Evolutionary conservation across 805 yeast species (phyloP).

Genomic region (Ogataea nitratoaversa): DNA sequence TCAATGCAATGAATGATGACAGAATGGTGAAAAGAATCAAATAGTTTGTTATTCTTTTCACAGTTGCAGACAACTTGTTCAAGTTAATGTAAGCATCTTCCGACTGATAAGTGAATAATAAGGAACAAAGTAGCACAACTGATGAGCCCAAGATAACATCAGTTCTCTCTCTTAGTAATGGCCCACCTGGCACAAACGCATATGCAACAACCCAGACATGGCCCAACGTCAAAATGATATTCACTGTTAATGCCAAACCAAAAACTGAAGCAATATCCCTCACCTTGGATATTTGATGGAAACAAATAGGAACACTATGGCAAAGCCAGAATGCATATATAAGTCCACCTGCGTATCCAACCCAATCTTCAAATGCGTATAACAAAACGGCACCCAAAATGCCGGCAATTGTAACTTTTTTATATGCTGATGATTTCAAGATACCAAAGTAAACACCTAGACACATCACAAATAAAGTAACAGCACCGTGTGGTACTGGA

Average conservation of each 20-base stretch:
- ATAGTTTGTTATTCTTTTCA: conserved; percentile 21
- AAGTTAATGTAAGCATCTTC: conserved; percentile 2
- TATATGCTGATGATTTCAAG: conserved; percentile 28
- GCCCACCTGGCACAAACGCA: conserved; percentile 97
- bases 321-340: conserved; percentile 56
- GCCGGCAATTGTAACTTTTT: conserved; percentile 32
- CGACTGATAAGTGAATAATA: conserved; percentile 34
- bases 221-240: conserved; percentile 59
- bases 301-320: conserved; percentile 55
- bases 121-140: conserved; percentile 49
- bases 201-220: conserved; percentile 98
- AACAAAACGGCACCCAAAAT: conserved; percentile 48
- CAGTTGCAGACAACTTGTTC: conserved; percentile 5
- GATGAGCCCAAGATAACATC: conserved; percentile 65
- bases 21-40: conserved; percentile 37
- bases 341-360: conserved; percentile 71
- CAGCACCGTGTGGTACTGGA: conserved; percentile 78
- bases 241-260: conserved; percentile 43
- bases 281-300: conserved; percentile 41
- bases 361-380: conserved; percentile 58
- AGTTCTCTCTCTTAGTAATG: conserved; percentile 80
- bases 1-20: conserved; percentile 48
- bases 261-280: conserved; percentile 50
- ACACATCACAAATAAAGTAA: conserved; percentile 56
- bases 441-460: conserved; percentile 51